Evolutionary conservation across 129 eudicot species (phyloP), one percentile per base, ranked within the genome.

Genomic region (Calendula officinalis): DNA sequence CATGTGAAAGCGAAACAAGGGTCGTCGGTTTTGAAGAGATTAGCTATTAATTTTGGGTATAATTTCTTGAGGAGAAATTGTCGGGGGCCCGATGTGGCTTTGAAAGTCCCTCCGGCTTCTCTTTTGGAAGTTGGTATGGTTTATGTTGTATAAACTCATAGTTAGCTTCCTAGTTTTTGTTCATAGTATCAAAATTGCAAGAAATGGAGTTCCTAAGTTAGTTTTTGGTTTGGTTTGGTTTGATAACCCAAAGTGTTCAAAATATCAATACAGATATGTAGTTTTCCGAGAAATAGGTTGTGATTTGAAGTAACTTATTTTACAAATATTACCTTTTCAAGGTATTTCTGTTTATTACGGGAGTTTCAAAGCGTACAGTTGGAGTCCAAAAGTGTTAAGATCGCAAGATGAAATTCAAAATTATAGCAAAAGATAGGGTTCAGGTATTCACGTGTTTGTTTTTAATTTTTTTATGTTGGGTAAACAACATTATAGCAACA

Each of bases 41-140:
- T 91, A 62, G 98, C 94, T 1, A 75, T 91, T 14, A 87, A 91
- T 75, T 78, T 63, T 12, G 98, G 90, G 45, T 87, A 91, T 51
- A 82, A 84, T 66, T 84, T 91, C 69, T 66, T 91, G 13, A 70
- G 94, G 6, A 84, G 85, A 70, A 91, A 91, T 44, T 91, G 95
- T 22, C 77, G 96, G 40, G 98, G 94, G 4, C 77, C 94, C 2
- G 84, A 82, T 74, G 90, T 82, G 13, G 89, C 77, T 2, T 78
- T 91, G 14, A 82, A 78, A 71, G 90, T 87, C 54, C 96, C 96
- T 57, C 96, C 87, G 3, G 96, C 86, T 6, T 91, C 98, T 10
- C 72, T 82, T 1, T 80, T 91, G 57, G 90, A 91, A 79, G 98
- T 91, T 36, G 98, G 98, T 61, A 91, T 87, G 98, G 96, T 87